Evolutionary conservation across 768 basidiomycete species (phyloP), one percentile per base, ranked within the genome.

Genomic region (Naematelia aurantialba): DNA sequence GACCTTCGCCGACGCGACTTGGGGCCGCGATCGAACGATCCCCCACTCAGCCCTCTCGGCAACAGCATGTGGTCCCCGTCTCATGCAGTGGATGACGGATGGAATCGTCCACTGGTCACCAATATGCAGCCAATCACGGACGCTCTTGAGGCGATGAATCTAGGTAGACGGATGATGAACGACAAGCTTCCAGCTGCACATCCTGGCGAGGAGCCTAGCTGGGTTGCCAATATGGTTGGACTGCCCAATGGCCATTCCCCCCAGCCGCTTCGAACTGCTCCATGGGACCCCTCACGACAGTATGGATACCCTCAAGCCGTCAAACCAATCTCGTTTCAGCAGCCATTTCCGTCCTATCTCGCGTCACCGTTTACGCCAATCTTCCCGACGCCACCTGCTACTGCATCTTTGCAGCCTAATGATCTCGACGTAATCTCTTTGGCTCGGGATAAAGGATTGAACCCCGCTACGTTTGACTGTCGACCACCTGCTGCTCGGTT

Each of bases 401-500:
- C 26, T 31, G 52, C 52, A 5, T n/a, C 30, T 17, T 19, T 52
- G 30, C 52, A 52, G 27, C 34, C 34, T 39, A 8, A 39, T 39
- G 52, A 52, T 31, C 67, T 69, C 17, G 71, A 69, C 21, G 73
- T 76, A 13, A 66, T 69, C 14, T 63, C 69, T 54, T 55, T 76
- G 45, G 69, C 73, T 8, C 61, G 63, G 45, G 67, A 61, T 30
- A 69, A 72, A 47, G 68, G 71, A 1, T 45, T 76, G 27, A 76
- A 76, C 54, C 75, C 75, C 3, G 61, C 68, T 3, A 66, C 67
- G 1, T 75, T 72, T 31, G 63, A 73, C 45, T 76, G 75, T 56
- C 56, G 68, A 19, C 73, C 73, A 12, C 31, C 55, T 3, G 62
- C 91, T 86, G 91, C 94, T 2, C 83, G 93, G 14, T 98, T 83